These are phyloP conservation scores for Cryptosporidium xiaoi DNA, from an alignment of 169 alveolate species.

Conservation along the genomic window DNA sequence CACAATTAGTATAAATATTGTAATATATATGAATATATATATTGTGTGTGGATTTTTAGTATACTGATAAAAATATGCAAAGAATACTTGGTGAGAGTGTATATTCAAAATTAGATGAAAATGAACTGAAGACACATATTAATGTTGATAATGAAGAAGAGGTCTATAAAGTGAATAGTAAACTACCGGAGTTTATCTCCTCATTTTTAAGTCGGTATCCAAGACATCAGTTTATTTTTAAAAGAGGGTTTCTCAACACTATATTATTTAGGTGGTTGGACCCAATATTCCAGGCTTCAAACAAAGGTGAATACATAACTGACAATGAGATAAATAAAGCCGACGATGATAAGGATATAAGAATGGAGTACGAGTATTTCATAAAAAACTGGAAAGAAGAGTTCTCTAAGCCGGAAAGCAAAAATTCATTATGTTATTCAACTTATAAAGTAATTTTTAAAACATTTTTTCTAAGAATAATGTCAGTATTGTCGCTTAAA, in stretches of 20 bases:
- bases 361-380: slow-evolving; percentile 24
- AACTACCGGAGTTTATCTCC: no score
- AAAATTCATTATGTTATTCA: slow-evolving; percentile 3
- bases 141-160: no score
- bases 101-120: no score
- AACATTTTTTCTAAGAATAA: slow-evolving; percentile 41
- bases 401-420: slow-evolving; percentile 36
- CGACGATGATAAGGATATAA: slow-evolving; percentile 48
- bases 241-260: slow-evolving; percentile 53
- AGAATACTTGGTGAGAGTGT: no score
- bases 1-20: no score
- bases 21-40: no score
- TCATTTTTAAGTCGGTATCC: slow-evolving; percentile 11
- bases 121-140: no score
- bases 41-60: no score
- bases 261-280: slow-evolving; percentile 41
- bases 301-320: neutral
- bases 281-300: slow-evolving; percentile 18
- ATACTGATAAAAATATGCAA: no score
- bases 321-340: slow-evolving; percentile 34
- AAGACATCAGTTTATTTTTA: slow-evolving; percentile 28
- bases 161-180: no score
- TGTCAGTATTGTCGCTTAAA: neutral
- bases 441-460: slow-evolving; percentile 31
- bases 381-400: slow-evolving; percentile 60